Evolutionary conservation across 176 grass and related monocot species (phyloP).

Genomic region (Rhynchospora pubera): DNA sequence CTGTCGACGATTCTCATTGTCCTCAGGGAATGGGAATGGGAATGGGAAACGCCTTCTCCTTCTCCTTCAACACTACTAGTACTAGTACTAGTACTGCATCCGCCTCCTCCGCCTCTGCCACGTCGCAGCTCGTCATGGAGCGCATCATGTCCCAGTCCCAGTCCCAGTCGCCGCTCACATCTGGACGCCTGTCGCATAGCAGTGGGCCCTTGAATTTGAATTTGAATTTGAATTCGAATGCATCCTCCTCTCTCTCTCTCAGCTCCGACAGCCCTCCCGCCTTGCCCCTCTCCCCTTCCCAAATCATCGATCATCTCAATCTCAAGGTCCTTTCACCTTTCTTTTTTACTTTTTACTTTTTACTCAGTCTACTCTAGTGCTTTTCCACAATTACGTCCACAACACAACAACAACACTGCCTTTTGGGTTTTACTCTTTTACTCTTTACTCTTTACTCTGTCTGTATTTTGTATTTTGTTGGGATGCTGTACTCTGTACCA

Average conservation of each 20-base stretch:
- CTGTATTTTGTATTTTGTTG: too few species aligned
- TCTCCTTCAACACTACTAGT: constrained; percentile 63
- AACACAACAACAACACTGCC: too few species aligned
- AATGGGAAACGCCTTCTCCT: too few species aligned
- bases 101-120: constrained; percentile 67
- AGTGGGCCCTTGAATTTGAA: constrained; percentile 39
- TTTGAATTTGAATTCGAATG: too few species aligned
- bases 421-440: not conserved
- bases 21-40: too few species aligned
- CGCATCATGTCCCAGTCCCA: constrained; percentile 91
- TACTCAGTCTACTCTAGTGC: not conserved
- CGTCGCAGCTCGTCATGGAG: constrained; percentile 88
- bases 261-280: constrained; percentile 76
- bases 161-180: constrained; percentile 50
- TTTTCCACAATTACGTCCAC: too few species aligned
- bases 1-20: constrained; percentile 31
- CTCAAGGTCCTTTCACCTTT: constrained; percentile 55
- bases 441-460: too few species aligned
- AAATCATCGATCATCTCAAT: constrained; percentile 69
- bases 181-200: constrained; percentile 94
- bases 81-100: too few species aligned
- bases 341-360: not conserved
- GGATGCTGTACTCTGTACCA: constrained; percentile 7
- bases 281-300: constrained; percentile 46
- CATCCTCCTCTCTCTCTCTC: too few species aligned